Conservation (phyloP, 345 rosid species). For the Syzygium aromaticum region DNA sequence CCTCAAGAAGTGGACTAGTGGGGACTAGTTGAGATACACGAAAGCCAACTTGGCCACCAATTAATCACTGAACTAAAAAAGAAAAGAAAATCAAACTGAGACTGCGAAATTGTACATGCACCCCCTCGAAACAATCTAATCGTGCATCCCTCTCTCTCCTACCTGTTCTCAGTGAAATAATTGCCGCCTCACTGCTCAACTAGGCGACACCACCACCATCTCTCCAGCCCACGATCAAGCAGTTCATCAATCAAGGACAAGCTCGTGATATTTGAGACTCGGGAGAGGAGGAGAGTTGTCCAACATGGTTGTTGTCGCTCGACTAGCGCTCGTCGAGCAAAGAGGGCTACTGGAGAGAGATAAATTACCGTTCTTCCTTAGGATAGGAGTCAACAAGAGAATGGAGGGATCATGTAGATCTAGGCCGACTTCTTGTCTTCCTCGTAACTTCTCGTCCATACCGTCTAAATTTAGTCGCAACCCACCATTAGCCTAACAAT, state of each 20-base stretch:
- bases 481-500: neutral
- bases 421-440: neutral
- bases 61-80: neutral
- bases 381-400: neutral
- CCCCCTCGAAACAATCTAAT: neutral
- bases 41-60: neutral
- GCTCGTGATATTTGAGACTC: neutral
- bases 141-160: neutral
- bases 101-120: neutral
- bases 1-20: neutral
- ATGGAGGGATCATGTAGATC: neutral
- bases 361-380: neutral
- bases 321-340: neutral
- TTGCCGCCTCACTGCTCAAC: neutral
- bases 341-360: neutral
- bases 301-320: neutral
- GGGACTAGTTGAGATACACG: neutral
- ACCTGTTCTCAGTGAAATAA: neutral
- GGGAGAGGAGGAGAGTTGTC: neutral
- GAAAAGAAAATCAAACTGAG: neutral
- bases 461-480: neutral
- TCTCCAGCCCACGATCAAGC: neutral
- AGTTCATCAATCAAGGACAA: neutral
- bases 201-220: neutral
- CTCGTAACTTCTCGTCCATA: neutral